Percentiles rank a stretch among this genome's conserved stretches.
Conservation (phyloP, 2,329 filamentous ascomycete genomes). For the Ciborinia camelliae region DNA sequence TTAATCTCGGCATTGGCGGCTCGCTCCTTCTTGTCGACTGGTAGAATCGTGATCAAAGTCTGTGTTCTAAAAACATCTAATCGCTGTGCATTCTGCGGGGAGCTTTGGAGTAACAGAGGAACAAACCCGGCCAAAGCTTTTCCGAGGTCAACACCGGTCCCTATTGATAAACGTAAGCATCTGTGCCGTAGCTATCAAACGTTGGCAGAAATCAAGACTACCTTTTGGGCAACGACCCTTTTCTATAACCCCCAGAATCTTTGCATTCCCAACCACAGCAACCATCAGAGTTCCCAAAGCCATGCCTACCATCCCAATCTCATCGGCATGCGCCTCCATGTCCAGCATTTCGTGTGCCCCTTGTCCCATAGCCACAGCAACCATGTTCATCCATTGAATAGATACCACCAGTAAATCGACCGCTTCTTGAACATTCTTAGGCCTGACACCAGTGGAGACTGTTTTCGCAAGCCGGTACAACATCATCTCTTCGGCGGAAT, state of each 20-base stretch:
- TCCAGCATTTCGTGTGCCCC: constrained; percentile 44
- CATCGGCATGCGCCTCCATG: constrained; percentile 45
- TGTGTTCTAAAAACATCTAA: constrained; percentile 57
- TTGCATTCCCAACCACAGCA: constrained; percentile 57
- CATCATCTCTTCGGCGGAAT: constrained; percentile 41
- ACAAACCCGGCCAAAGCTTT: constrained; percentile 53
- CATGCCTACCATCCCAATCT: constrained; percentile 60
- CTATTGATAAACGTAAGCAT: constrained; percentile 4
- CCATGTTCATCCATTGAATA: constrained; percentile 57
- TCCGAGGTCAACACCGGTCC: constrained; percentile 46
- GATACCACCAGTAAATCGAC: constrained; percentile 49
- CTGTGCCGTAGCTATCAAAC: not conserved
- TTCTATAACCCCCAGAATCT: constrained; percentile 52
- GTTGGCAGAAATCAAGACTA: not conserved
- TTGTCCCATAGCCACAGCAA: constrained; percentile 47
- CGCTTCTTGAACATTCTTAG: constrained; percentile 47
- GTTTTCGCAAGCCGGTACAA: constrained; percentile 36
- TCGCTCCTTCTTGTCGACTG: constrained; percentile 51
- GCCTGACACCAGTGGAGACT: constrained; percentile 46
- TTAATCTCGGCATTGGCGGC: constrained; percentile 51
- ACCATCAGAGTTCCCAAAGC: constrained; percentile 63
- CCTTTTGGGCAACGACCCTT: constrained; percentile 49
- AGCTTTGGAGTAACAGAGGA: constrained; percentile 53
- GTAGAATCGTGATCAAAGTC: constrained; percentile 54
- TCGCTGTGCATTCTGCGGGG: constrained; percentile 48